These are phyloP conservation scores for Plasmodium cynomolgi DNA, from an alignment of 169 alveolate species.

Conservation along the genomic window DNA sequence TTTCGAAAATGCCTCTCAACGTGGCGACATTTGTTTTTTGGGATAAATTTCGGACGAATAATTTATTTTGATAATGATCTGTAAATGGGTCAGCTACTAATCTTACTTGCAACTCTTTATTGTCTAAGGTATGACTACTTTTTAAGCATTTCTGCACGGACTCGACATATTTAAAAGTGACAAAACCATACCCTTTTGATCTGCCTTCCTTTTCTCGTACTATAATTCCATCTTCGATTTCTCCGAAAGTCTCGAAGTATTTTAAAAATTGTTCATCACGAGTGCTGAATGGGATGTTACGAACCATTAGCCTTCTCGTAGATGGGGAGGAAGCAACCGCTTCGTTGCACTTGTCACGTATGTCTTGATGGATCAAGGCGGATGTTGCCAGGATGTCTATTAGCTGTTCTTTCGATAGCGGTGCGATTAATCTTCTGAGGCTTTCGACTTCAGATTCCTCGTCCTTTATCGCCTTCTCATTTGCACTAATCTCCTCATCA, in stretches of 20 bases:
- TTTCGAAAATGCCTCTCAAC: slow-evolving; percentile 76
- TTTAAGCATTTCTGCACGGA: slow-evolving; percentile 78
- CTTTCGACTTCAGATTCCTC: slow-evolving; percentile 66
- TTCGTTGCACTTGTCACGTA: slow-evolving; percentile 78
- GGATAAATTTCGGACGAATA: slow-evolving; percentile 83
- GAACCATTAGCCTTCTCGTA: slow-evolving; percentile 82
- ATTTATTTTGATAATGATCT: slow-evolving; percentile 77
- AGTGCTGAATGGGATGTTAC: slow-evolving; percentile 84
- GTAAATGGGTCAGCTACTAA: slow-evolving; percentile 83
- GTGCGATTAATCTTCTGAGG: slow-evolving; percentile 76
- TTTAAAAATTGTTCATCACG: slow-evolving; percentile 78
- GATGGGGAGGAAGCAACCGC: slow-evolving; percentile 82
- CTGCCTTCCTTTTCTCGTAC: slow-evolving; percentile 85
- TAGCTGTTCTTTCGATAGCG: slow-evolving; percentile 83
- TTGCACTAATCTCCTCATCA: slow-evolving; percentile 1
- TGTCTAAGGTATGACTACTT: slow-evolving; percentile 74
- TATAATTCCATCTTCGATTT: slow-evolving; percentile 84
- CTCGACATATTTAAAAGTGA: slow-evolving; percentile 83
- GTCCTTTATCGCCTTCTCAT: slow-evolving; percentile 26
- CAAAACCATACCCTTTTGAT: slow-evolving; percentile 88
- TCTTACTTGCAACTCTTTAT: slow-evolving; percentile 78
- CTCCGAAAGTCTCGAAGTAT: slow-evolving; percentile 81
- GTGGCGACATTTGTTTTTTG: slow-evolving; percentile 80
- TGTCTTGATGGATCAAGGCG: slow-evolving; percentile 76
- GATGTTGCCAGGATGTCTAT: slow-evolving; percentile 81